Evolutionary conservation across 2,329 filamentous ascomycete genomes (phyloP), one percentile per base, ranked within the genome.

Genomic region (Fusarium illudens): DNA sequence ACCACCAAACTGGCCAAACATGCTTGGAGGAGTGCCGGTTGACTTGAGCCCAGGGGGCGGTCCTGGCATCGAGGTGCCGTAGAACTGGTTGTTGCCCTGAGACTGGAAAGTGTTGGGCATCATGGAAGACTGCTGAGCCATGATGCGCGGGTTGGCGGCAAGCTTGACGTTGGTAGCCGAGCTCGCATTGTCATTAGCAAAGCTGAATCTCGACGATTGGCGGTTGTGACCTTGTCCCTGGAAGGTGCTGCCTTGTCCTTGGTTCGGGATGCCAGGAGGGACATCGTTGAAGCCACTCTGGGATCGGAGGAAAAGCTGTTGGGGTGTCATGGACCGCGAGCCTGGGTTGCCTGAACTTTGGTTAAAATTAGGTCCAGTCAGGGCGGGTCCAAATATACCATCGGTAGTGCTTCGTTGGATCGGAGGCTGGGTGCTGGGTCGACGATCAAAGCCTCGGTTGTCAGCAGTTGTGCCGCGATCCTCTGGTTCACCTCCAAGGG

Each of bases 41-140:
- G 95, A 96, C 82, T 99, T 99, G 27, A 99, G 84, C 10, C 96
- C 96, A 1, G 96, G 96, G 62, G 96, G 96, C 27, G 96, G 96
- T 4, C 94, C 95, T 74, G 96, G 93, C 75, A 97, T 93, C 10
- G 92, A 92, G 56, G 89, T 90, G 49, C 90, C 88, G 78, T 96
- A 97, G 77, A 93, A 96, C 67, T 92, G 92, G 68, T 85, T 88
- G 68, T 85, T 79, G 78, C 88, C 79, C 72, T 89, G 86, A 37
- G 83, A 81, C 71, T 89, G 88, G 75, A 87, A 86, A 11, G 84
- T 78, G 48, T 84, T 85, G 49, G 90, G 92, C 90, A 95, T 93
- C 90, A 94, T 96, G n/a, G 91, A 90, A 53, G 89, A 89, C 81
- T 95, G 93, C 78, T 94, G 93, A 58, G 89, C 92, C 90, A 95